Evolutionary conservation across 345 rosid genomes (phyloP).

Genomic region (Lepidium sativum): DNA sequence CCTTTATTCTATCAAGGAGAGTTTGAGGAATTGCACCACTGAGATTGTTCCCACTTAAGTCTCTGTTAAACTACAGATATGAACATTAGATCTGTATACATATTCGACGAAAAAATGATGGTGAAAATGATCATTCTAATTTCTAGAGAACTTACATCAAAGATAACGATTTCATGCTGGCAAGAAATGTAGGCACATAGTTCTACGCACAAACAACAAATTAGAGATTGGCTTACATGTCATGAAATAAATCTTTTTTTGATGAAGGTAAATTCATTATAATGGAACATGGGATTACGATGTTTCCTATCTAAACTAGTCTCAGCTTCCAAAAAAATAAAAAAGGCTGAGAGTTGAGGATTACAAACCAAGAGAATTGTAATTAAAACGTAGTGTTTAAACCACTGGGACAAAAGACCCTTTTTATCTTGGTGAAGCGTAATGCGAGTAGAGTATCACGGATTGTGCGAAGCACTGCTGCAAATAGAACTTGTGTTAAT

Average conservation of each 20-base stretch:
- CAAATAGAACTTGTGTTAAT: no score
- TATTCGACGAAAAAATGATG: neutral
- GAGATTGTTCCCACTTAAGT: conserved; percentile 32
- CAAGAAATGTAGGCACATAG: conserved; percentile 30
- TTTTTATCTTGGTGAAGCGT: no score
- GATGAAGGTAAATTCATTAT: no score
- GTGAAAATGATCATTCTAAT: neutral
- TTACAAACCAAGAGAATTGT: no score
- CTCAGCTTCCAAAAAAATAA: no score
- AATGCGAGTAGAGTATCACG: no score
- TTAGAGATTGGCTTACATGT: neutral
- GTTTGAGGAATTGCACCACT: conserved; percentile 30
- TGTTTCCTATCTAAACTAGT: no score
- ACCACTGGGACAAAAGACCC: no score
- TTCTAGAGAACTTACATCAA: conserved; percentile 25
- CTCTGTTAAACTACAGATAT: neutral
- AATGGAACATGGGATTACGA: no score
- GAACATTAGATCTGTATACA: neutral
- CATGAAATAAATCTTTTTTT: neutral
- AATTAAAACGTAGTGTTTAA: no score
- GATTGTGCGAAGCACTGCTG: no score
- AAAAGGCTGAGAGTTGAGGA: no score
- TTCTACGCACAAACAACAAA: neutral
- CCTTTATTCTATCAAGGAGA: conserved; percentile 20
- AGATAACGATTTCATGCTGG: conserved; percentile 20